Evolutionary conservation across 495 filamentous ascomycete species (phyloP), one percentile per base, ranked within the genome.

Genomic region (Aspergillus nidulans): DNA sequence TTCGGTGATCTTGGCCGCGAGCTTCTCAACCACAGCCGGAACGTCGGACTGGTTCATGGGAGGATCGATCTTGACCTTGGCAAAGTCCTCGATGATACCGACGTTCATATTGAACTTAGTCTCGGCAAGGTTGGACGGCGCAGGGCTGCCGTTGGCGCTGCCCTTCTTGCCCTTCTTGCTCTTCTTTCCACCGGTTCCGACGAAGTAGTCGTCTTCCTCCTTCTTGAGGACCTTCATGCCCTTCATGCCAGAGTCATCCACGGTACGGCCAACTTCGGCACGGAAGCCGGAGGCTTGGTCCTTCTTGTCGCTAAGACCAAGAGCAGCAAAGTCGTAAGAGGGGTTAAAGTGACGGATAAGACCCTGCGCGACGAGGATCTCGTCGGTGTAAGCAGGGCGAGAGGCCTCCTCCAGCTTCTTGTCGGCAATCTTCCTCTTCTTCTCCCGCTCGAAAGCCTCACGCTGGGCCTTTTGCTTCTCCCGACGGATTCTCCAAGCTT

Each of bases 331-430:
- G 59, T 79, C 75, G 44, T 83, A 84, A 3, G 87, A 79, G 1
- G 94, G 91, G 68, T 97, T 91, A 63, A 97, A 91, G 81, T 90
- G 92, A 47, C 85, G 85, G 54, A 97, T 86, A 9, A 99, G 78
- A 64, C 83, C 85, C 70, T 92, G 86, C 32, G 90, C 89, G 47
- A 87, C 86, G 42, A 89, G 79, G 64, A 99, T 95, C 76, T 97
- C 90, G 53, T 95, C 90, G 42, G 87, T 76, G 74, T 90, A 99
- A 39, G 94, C 94, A 0, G 83, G 91, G 58, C 85, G 80, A 50
- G 89, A 92, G 55, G 95, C 94, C 73, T 96, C 92, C 67, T 91
- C 92, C 44, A 96, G 82, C 71, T 89, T 87, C 77, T 92, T 79
- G 48, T 80, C 81, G 18, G 94, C 94, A 25, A 88, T 77, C 73